Evolutionary conservation across 495 filamentous ascomycete species (phyloP), one percentile per base, ranked within the genome.

Genomic region (Trichoderma orchidacearum): DNA sequence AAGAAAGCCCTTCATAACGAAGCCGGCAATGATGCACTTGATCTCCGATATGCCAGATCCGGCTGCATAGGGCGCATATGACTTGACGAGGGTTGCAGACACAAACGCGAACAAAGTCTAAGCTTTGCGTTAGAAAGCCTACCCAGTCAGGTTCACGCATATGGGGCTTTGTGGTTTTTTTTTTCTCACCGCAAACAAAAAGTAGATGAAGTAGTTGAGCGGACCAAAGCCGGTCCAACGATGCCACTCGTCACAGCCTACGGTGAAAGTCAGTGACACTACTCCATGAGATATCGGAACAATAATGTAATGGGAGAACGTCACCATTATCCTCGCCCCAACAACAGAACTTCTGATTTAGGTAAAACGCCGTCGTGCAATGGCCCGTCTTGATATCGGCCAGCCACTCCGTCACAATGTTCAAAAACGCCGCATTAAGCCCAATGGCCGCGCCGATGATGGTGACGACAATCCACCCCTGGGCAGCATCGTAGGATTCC

Each of bases 11-110:
- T 98, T 96, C 93, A 98, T 98, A 56, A 97, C 87, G 62, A 98
- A 98, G n/a, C 93, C 93, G 5, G 91, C 92, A 63, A 98, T 95
- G 62, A 98, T 98, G 70, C 93, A 97, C 71, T 98, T 98, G 72
- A 98, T 98, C 73, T 98, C 93, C 27, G 91, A 96, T 56, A 98
- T 98, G 51, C 93, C 93, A 23, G 91, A 96, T 29, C 93, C 93
- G 30, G 93, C 94, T 12, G 93, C 94, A 68, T 98, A 98, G 13
- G 93, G 94, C 11, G 93, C 90, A 70, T 94, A 97, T 0, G 84
- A 84, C 67, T 90, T 95, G 66, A 98, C 93, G 15, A 98, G 76
- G 34, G 77, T 82, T 2, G 90, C 94, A 1, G 90, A 82, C 11
- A 85, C 85, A 30, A 86, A 84, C 50, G 92, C 85, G 66, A 98